Base-by-base conservation (phyloP, 148 eudicot genomes). In the Polygonum maritimum region DNA sequence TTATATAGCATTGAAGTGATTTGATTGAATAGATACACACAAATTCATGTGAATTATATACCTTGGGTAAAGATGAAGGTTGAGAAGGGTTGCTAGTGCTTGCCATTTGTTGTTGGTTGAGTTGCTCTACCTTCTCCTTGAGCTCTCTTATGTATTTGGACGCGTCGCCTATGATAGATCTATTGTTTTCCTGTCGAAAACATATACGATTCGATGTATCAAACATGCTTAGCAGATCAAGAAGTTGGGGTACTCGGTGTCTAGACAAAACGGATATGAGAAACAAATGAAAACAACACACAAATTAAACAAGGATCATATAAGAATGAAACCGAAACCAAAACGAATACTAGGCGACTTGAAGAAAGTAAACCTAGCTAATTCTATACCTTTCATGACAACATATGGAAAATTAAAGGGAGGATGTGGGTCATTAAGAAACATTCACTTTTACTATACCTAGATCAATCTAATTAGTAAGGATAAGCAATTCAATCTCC, bases 81-180 rank as follows among this genome's bases (percentile, higher is more conserved):
- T 65, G 70, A 35, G 70, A 14, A 35, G 41, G 2, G 51, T 31
- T 41, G 51, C 49, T 41, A n/a, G 2, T 33, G 58, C 77, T 74
- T 9, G 81, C 65, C 0, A 88, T 76, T 71, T 89, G 96, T 71
- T 89, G 96, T 85, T 82, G 85, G 54, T 90, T 89, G 65, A 93
- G 80, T 35, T 77, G 84, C 73, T 93, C 92, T n/a, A 93, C 96
- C 84, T 87, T 93, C 31, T 85, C 85, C 54, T 90, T 90, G 36
- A 93, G 84, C 75, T 90, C 89, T 82, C 80, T 87, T 57, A 93
- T 93, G 69, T 93, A 93, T 76, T 89, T 90, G 35, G 98, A 87
- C 70, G 98, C 98, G 76, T 93, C 93, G 10, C 82, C 81, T 11
- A 93, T 87, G 84, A 93, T 93, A 41, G 92, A 89, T 44, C 86